Evolutionary conservation across 176 grass and related monocot species (phyloP).

Genomic region (Pharus latifolius): DNA sequence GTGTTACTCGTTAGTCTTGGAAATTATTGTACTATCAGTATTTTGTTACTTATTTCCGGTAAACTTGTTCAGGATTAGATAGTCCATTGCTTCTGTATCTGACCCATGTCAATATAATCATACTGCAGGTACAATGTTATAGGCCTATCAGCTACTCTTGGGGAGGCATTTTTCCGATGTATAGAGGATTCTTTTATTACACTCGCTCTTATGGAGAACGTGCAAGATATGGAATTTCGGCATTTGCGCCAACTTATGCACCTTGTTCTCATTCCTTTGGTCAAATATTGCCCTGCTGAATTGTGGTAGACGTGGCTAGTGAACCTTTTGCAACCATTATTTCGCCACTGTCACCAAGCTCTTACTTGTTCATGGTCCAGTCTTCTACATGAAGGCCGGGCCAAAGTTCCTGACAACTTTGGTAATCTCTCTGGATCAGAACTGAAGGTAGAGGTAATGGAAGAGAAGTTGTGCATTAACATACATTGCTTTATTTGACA

Average conservation of each 20-base stretch:
- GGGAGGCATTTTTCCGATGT: constrained; percentile 69
- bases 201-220: constrained; percentile 67
- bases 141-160: constrained; percentile 74
- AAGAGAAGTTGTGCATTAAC: constrained; percentile 58
- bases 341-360: constrained; percentile 79
- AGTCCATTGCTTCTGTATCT: constrained; percentile 13
- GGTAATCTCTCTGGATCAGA: constrained; percentile 88
- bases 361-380: constrained; percentile 86
- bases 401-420: constrained; percentile 81
- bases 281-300: constrained; percentile 69
- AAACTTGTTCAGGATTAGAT: no score
- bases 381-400: constrained; percentile 71
- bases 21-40: neutral
- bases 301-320: constrained; percentile 52
- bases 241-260: constrained; percentile 92
- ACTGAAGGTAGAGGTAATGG: constrained; percentile 94
- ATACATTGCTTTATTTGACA: constrained; percentile 2
- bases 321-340: constrained; percentile 73
- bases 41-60: neutral
- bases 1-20: no score
- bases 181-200: constrained; percentile 55
- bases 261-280: constrained; percentile 73
- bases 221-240: constrained; percentile 90
- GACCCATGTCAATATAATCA: constrained; percentile 7
- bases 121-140: constrained; percentile 86